Evolutionary conservation across 2,329 filamentous ascomycete genomes (phyloP), one percentile per base, ranked within the genome.

Genomic region (Cladosporium sp.): DNA sequence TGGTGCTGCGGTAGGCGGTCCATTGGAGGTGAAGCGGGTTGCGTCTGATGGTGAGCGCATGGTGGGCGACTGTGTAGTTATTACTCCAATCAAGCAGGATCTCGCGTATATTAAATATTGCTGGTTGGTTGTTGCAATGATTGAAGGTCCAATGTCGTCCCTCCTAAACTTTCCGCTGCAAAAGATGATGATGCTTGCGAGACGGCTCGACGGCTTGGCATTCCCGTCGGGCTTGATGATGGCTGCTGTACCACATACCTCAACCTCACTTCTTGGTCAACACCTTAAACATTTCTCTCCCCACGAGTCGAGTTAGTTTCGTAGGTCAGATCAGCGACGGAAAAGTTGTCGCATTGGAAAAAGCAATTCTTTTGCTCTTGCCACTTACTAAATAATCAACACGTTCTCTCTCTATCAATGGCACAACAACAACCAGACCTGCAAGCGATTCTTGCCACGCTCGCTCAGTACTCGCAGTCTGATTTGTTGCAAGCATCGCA

Each of bases 41-140:
- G 88, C 88, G 68, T 91, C 88, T 61, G 81, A 82, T 67, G 87
- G 84, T 71, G 82, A 88, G 66, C 86, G 84, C 73, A 75, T 75
- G 39, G 19, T 68, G 52, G 22, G 36, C 20, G 39, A 15, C 17
- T 39, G 18, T 43, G 18, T 43, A 22, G 40, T 45, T 8, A 19
- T 34, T 37, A 18, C 40, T 30, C n/a, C 17, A 22, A 37, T 39
- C 34, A 8, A 20, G 24, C 7, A 8, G 15, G 32, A 36, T 36
- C n/a, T 36, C 12, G 32, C 12, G 8, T 36, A n/a, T n/a, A n/a
- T n/a, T n/a, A 3, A n/a, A 17, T 36, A n/a, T 36, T 36, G 32
- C 32, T 36, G 32, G 32, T 36, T 17, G 12, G 15, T 24, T 15
- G 13, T 41, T 18, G 13, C 36, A n/a, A n/a, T n/a, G n/a, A n/a